phyloP scores from a whole-genome alignment of 306 rosid genomes.

The Rosa rugosa region DNA sequence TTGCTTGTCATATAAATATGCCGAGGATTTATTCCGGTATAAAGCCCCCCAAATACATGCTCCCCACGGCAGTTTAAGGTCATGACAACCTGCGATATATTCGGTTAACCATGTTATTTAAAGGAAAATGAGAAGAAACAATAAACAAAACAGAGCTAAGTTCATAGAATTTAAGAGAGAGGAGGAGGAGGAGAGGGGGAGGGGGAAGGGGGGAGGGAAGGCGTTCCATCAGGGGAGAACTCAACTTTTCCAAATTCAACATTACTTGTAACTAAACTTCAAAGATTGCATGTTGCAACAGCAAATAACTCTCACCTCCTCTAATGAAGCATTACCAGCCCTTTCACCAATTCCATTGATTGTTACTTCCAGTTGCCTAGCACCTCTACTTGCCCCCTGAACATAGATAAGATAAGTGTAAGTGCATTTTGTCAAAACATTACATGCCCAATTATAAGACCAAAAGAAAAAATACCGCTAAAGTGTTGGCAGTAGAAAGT shows the following conservation, averaged over 20 bases:
- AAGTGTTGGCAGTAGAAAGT: conserved; percentile 86
- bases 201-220: too few species aligned
- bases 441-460: neutral
- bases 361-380: conserved; percentile 96
- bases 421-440: neutral
- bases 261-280: neutral
- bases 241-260: neutral
- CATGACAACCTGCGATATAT: conserved; percentile 78
- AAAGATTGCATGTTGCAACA: conserved; percentile 4
- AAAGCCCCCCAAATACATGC: conserved; percentile 60
- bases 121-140: neutral
- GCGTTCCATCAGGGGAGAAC: too few species aligned
- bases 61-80: conserved; percentile 67
- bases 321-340: conserved; percentile 98
- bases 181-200: neutral
- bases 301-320: conserved; percentile 61
- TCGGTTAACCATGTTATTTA: neutral
- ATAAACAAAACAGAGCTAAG: neutral
- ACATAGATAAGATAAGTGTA: conserved; percentile 29
- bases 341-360: conserved; percentile 99
- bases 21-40: conserved; percentile 67
- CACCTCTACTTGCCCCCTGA: conserved; percentile 96
- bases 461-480: conserved; percentile 49
- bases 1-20: conserved; percentile 82
- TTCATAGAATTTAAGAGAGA: too few species aligned